Evolutionary conservation across 345 rosid species (phyloP).

Genomic region (Draba incana): DNA sequence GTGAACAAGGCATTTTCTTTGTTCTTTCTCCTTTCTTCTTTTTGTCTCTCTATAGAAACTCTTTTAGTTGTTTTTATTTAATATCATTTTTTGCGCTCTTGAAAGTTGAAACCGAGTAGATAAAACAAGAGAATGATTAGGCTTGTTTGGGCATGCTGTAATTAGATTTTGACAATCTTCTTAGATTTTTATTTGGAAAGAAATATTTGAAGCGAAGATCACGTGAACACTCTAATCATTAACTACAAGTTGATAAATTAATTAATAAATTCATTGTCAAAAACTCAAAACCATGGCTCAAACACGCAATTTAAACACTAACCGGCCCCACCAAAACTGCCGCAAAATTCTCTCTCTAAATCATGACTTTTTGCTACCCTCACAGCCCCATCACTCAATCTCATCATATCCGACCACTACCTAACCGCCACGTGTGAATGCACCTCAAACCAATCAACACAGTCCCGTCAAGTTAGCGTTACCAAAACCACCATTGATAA

Average conservation of each 20-base stretch:
- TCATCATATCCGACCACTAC: background rate
- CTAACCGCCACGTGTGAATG: slow-evolving; percentile 17
- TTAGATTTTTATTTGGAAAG: background rate
- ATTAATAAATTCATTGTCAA: slow-evolving; percentile 7
- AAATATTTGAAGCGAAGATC: slow-evolving; percentile 14
- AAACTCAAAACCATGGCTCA: background rate
- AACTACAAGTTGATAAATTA: background rate
- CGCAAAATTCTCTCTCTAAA: slow-evolving; percentile 24
- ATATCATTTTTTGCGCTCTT: background rate
- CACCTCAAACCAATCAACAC: background rate
- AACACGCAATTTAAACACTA: slow-evolving; percentile 31
- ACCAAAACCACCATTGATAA: slow-evolving; percentile 28
- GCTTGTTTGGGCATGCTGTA: slow-evolving; percentile 2
- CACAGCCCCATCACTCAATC: slow-evolving; percentile 29
- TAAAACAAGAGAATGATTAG: background rate
- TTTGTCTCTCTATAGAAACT: no score
- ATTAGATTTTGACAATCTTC: slow-evolving; percentile 6
- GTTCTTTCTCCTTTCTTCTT: no score
- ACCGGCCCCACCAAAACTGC: slow-evolving; percentile 22
- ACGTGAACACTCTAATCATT: slow-evolving; percentile 21
- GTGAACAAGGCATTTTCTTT: background rate
- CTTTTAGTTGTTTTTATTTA: no score
- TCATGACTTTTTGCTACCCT: slow-evolving; percentile 24
- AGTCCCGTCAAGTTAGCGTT: slow-evolving; percentile 31
- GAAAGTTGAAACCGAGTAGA: background rate